Evolutionary conservation across 305 asterid genomes (phyloP).

Genomic region (Ilex paraguariensis): DNA sequence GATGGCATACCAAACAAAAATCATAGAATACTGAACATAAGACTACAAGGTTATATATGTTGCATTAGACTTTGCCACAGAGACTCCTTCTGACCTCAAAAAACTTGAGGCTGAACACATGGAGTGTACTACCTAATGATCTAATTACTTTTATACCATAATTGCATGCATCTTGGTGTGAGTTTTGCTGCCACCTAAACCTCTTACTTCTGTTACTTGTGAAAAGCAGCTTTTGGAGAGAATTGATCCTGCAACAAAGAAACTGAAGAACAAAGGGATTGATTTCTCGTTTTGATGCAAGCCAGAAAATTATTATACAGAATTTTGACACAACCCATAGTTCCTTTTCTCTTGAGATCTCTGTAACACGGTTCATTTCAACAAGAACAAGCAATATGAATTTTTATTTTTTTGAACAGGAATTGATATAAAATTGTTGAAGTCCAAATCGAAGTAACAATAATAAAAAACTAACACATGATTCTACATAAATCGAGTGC

Average conservation of each 20-base stretch:
- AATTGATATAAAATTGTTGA: too few relatives aligned
- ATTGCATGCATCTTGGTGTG: too few relatives aligned
- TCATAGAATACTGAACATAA: too few relatives aligned
- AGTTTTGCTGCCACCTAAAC: background rate
- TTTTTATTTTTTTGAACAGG: too few relatives aligned
- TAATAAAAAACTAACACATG: too few relatives aligned
- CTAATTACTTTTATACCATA: too few relatives aligned
- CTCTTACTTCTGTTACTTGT: constrained; percentile 6
- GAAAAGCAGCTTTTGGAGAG: constrained; percentile 78
- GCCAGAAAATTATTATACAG: constrained; percentile 70
- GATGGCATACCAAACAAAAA: too few relatives aligned
- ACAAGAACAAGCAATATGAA: too few relatives aligned
- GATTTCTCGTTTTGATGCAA: constrained; percentile 91
- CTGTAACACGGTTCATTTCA: too few relatives aligned
- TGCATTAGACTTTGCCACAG: background rate
- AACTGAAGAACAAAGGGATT: constrained; percentile 64
- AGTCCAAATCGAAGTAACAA: too few relatives aligned
- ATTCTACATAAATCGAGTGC: too few relatives aligned
- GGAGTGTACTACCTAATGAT: constrained; percentile 8
- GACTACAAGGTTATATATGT: too few relatives aligned
- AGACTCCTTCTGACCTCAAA: constrained; percentile 3
- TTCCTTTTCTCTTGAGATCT: background rate
- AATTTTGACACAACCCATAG: constrained; percentile 36
- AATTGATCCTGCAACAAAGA: constrained; percentile 86
- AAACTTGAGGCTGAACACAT: constrained; percentile 23